A percentile compares a stretch with the other conserved stretches of the same genome.
These are phyloP conservation scores for Phytopythium mirpurense DNA, from an alignment of 352 stramenopile genomes.

Conservation along the genomic window DNA sequence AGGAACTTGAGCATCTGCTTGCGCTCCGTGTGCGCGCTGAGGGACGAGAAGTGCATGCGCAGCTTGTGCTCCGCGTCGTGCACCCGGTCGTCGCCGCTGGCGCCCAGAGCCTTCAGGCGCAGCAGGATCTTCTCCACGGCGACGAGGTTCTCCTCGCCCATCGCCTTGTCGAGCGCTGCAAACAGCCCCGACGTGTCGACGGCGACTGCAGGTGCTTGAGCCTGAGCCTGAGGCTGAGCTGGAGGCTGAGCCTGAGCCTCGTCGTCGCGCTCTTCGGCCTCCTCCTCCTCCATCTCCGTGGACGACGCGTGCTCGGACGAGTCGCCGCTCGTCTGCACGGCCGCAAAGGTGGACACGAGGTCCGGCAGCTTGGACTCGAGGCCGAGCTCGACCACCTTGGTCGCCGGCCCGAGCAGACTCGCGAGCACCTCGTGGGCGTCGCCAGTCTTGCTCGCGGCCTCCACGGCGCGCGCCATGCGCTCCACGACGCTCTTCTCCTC, in stretches of 20 bases:
- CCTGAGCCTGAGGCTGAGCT: conserved; percentile 7
- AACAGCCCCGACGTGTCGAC: conserved; percentile 37
- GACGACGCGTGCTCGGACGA: not conserved
- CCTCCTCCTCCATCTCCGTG: conserved; percentile 9
- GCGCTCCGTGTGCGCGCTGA: conserved; percentile 46
- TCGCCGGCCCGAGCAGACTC: conserved; percentile 25
- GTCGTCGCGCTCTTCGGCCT: conserved; percentile 9
- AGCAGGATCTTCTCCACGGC: conserved; percentile 50
- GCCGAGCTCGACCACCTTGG: conserved; percentile 50
- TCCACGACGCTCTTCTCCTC: conserved; percentile 71
- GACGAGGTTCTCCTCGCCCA: conserved; percentile 66
- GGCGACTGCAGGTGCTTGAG: conserved; percentile 5
- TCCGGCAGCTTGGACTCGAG: conserved; percentile 49
- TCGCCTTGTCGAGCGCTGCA: conserved; percentile 48
- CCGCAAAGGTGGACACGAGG: conserved; percentile 10
- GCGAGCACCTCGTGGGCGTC: conserved; percentile 18
- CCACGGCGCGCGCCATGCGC: conserved; percentile 27
- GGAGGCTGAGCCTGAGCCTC: conserved; percentile 5
- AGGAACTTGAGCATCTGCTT: conserved; percentile 79
- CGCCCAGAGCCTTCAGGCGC: conserved; percentile 33
- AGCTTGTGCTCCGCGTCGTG: conserved; percentile 26
- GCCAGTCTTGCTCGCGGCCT: conserved; percentile 6
- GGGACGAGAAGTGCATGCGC: conserved; percentile 19
- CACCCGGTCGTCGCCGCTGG: conserved; percentile 26
- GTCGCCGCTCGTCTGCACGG: not conserved